These are phyloP conservation scores for Eucalyptus virginea DNA, from an alignment of 345 rosid species.

Conservation along the genomic window DNA sequence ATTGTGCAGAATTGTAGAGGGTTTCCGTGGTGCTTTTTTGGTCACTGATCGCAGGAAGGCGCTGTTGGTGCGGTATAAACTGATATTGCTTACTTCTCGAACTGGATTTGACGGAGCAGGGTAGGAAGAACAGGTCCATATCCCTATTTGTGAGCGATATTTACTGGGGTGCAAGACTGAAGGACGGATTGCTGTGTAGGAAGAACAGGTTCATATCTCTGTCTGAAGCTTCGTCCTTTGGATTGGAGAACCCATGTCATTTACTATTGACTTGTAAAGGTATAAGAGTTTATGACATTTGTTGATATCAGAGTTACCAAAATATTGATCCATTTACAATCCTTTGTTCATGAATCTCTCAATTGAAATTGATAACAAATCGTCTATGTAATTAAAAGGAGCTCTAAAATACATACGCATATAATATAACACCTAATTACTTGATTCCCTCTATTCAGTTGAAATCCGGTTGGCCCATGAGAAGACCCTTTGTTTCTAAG, in stretches of 20 bases:
- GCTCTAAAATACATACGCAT: not conserved
- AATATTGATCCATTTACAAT: not conserved
- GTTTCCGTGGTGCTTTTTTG: not conserved
- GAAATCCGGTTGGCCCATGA: not conserved
- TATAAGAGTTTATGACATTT: not conserved
- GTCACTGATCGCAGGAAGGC: not conserved
- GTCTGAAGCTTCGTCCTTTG: not conserved
- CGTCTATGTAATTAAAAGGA: not conserved
- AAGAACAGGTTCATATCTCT: not conserved
- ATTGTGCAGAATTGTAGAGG: not conserved
- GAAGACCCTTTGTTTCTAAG: not conserved
- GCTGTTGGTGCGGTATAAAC: not conserved
- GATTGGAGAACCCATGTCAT: not conserved
- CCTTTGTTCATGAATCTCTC: not conserved
- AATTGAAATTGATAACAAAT: not conserved
- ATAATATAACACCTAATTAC: not conserved
- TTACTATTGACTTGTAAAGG: not conserved
- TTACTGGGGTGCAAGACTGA: not conserved
- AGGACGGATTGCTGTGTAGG: not conserved
- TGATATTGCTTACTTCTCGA: not conserved
- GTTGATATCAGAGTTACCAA: not conserved
- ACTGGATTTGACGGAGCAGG: not conserved
- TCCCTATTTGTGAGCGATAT: not conserved
- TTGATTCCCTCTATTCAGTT: not conserved
- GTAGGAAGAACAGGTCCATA: too few relatives aligned